Base-by-base conservation (phyloP, 2,329 filamentous ascomycete species). In the Arachnopeziza araneosa region DNA sequence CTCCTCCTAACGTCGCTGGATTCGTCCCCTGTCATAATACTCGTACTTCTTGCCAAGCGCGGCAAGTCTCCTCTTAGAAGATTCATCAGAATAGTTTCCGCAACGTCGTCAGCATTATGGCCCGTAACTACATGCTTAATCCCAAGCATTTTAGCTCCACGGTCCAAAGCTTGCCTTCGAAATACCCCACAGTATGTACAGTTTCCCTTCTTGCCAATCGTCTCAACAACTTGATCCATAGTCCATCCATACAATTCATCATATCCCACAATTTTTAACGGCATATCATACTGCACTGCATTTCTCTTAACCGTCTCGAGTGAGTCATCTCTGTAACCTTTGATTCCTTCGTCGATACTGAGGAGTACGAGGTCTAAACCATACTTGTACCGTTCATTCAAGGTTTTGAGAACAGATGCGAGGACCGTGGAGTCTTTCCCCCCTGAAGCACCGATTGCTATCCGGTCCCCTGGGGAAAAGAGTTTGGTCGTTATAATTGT, bases 181-280 rank as follows among this genome's bases (percentile, higher is more conserved):
- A 99, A 99, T 21, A 99, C 95, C 17, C 95, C 95, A 71, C 95
- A 99, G 71, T 99, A 99, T 30, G 96, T 99, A 81, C 95, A 99
- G 75, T 99, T 99, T 30, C 93, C 93, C 75, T 97, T 98, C 78
- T 97, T 98, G 17, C 95, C 95, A 55, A 99, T 90, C 54, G 93
- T 91, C 69, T 93, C 90, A 3, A 99, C 96, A 10, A 99, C 95
- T 71, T 98, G 91, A 71, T 99, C 95, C 95, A 99, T 99, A 0
- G 93, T 97, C 95, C 95, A 99, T 9, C 93, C 95, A 73, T 99
- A 99, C 10, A 99, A 79, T 70, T 97, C 90, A 57, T 88, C 88
- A 70, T 99, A 99, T 55, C 93, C 92, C 55, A 99, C 85, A 59
- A 99, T 96, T 68, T 91, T 90, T 54, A 99, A 78, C 0, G 90